phyloP scores from a whole-genome alignment of 495 filamentous ascomycete genomes.

The Penicillium crystallinum region DNA sequence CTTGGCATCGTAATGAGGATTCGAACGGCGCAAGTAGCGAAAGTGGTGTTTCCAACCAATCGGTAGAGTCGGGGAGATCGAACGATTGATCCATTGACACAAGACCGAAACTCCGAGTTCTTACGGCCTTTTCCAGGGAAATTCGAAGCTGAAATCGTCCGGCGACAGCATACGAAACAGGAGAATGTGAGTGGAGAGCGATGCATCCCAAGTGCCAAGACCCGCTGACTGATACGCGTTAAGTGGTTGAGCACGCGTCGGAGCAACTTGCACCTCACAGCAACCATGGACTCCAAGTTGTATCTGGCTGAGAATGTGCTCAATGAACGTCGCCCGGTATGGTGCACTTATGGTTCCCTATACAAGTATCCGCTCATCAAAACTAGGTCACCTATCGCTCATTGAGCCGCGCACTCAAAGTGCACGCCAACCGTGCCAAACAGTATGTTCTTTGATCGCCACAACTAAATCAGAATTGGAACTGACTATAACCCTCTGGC shows the following conservation, averaged over 20 bases:
- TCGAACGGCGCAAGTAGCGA: slow-evolving; percentile 70
- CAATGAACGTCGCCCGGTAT: slow-evolving; percentile 68
- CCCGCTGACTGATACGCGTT: slow-evolving; percentile 48
- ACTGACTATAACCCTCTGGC: background rate
- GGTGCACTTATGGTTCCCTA: slow-evolving; percentile 17
- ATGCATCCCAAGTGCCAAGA: slow-evolving; percentile 30
- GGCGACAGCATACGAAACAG: background rate
- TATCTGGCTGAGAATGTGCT: slow-evolving; percentile 73
- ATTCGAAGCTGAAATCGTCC: background rate
- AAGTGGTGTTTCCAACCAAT: slow-evolving; percentile 83
- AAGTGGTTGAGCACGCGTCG: slow-evolving; percentile 44
- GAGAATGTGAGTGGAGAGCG: slow-evolving; percentile 12
- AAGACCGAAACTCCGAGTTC: background rate
- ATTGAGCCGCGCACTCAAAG: slow-evolving; percentile 70
- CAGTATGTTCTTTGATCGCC: slow-evolving; percentile 46
- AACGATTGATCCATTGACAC: slow-evolving; percentile 42
- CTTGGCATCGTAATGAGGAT: slow-evolving; percentile 82
- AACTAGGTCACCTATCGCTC: slow-evolving; percentile 77
- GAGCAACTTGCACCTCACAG: slow-evolving; percentile 9
- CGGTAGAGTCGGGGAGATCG: slow-evolving; percentile 80
- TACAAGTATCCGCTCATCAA: background rate
- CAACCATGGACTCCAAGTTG: slow-evolving; percentile 52
- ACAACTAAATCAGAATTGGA: background rate
- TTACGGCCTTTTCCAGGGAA: background rate
- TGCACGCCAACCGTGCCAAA: slow-evolving; percentile 80